Percentiles rank a stretch among this genome's conserved stretches.
phyloP scores from a whole-genome alignment of 768 basidiomycete genomes.

The Mycena maculata region DNA sequence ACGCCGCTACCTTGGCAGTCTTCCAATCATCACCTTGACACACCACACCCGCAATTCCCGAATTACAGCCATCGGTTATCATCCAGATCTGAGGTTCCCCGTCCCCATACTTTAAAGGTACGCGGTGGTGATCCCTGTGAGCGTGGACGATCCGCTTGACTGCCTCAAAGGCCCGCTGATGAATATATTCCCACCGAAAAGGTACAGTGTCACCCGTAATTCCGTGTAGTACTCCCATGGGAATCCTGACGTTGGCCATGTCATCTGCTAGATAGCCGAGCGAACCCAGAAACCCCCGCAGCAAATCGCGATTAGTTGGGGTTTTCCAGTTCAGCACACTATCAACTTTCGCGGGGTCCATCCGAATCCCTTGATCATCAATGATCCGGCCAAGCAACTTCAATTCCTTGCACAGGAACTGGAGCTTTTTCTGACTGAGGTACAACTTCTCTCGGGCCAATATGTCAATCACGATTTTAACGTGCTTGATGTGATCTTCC shows the following conservation, averaged over 20 bases:
- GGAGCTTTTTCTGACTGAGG: constrained; percentile 47
- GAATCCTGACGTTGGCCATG: not conserved
- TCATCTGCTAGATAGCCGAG: not conserved
- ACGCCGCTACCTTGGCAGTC: constrained; percentile 40
- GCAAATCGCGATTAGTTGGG: constrained; percentile 25
- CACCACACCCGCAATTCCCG: constrained; percentile 17
- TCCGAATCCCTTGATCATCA: constrained; percentile 49
- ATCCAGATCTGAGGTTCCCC: constrained; percentile 29
- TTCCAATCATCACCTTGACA: constrained; percentile 34
- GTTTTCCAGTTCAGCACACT: constrained; percentile 46
- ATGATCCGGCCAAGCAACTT: constrained; percentile 49
- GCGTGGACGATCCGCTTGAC: not conserved
- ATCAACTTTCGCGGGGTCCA: constrained; percentile 59
- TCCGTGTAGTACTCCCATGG: not conserved
- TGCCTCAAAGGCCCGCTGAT: not conserved
- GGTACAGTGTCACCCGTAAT: not conserved
- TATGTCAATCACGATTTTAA: constrained; percentile 45
- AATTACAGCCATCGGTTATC: constrained; percentile 31
- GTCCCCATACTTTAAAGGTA: constrained; percentile 38
- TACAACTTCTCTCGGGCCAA: constrained; percentile 47
- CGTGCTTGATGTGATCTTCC: constrained; percentile 48
- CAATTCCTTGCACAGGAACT: constrained; percentile 42
- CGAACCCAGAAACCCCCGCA: not conserved
- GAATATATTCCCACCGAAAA: not conserved
- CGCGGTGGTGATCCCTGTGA: constrained; percentile 11